Conservation (phyloP, 805 yeast genomes). For the Metschnikowia shivogae region DNA sequence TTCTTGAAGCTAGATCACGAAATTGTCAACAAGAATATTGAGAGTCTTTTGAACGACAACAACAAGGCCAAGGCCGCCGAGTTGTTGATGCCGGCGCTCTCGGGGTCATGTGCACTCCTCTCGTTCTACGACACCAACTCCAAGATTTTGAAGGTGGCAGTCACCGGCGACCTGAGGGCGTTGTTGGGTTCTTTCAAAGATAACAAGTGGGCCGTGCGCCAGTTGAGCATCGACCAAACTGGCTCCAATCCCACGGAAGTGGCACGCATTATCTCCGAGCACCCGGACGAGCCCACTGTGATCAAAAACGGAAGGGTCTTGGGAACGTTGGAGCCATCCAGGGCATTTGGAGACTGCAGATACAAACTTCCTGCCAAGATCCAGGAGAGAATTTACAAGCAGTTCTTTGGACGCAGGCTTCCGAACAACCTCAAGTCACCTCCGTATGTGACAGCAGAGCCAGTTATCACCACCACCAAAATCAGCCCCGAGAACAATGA, state of each 20-base stretch:
- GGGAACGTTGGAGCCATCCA: slow-evolving; percentile 90
- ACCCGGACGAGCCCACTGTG: slow-evolving; percentile 85
- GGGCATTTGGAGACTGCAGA: slow-evolving; percentile 97
- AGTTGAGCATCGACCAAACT: slow-evolving; percentile 87
- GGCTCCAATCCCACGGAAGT: slow-evolving; percentile 89
- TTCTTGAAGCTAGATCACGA: slow-evolving; percentile 82
- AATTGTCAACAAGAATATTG: slow-evolving; percentile 72
- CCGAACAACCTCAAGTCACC: slow-evolving; percentile 79
- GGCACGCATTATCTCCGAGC: slow-evolving; percentile 75
- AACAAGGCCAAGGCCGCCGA: slow-evolving; percentile 67
- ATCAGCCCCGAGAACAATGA: slow-evolving; percentile 69
- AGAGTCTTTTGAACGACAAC: slow-evolving; percentile 63
- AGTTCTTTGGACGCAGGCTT: slow-evolving; percentile 75
- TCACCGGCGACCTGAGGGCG: slow-evolving; percentile 95
- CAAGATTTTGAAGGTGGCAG: slow-evolving; percentile 77
- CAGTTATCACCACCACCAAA: slow-evolving; percentile 80
- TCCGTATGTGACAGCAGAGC: slow-evolving; percentile 97
- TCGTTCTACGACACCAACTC: slow-evolving; percentile 80
- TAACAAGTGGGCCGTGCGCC: slow-evolving; percentile 82
- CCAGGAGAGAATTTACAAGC: slow-evolving; percentile 68
- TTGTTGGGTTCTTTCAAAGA: slow-evolving; percentile 69
- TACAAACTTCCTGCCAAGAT: slow-evolving; percentile 78
- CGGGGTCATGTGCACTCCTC: slow-evolving; percentile 91
- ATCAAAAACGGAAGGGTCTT: slow-evolving; percentile 83
- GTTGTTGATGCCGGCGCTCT: slow-evolving; percentile 82